Conservation (phyloP, 352 stramenopile species). For the Globisporangium yorkense region DNA sequence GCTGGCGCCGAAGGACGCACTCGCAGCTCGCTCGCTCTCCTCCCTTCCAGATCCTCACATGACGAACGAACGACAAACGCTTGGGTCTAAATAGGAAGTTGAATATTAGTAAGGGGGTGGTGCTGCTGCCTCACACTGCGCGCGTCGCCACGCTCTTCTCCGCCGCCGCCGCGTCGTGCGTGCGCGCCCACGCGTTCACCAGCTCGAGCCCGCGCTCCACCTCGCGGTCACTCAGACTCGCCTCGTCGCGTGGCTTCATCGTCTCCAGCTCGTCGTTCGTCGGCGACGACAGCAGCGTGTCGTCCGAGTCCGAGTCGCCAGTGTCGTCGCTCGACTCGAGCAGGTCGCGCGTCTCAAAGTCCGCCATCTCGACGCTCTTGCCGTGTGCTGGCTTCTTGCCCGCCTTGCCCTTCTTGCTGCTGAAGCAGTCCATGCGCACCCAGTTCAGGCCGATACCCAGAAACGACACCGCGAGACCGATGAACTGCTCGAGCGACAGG, state of each 20-base stretch:
- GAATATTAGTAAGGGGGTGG: background rate
- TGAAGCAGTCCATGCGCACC: constrained; percentile 52
- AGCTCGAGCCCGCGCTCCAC: constrained; percentile 58
- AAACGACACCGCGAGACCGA: constrained; percentile 64
- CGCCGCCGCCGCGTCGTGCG: constrained; percentile 7
- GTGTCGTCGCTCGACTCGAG: constrained; percentile 63
- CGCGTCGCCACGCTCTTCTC: background rate
- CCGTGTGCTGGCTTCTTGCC: background rate
- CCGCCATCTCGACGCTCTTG: constrained; percentile 19
- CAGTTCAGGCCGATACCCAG: constrained; percentile 76
- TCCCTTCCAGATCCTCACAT: background rate
- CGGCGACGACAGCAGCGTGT: constrained; percentile 16
- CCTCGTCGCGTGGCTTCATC: constrained; percentile 27
- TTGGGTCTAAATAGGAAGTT: constrained; percentile 1
- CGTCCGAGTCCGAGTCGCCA: constrained; percentile 50
- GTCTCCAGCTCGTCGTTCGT: constrained; percentile 19
- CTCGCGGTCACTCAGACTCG: constrained; percentile 22
- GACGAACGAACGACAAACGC: background rate
- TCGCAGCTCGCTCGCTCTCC: no score
- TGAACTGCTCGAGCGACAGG: constrained; percentile 52
- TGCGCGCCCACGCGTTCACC: constrained; percentile 49
- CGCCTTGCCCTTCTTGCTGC: constrained; percentile 15
- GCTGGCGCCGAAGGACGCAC: no score
- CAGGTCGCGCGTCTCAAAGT: constrained; percentile 43
- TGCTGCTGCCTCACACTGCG: constrained; percentile 4